Evolutionary conservation across 2,329 filamentous ascomycete species (phyloP), one percentile per base, ranked within the genome.

Genomic region (Nothomitra cinnamomea): DNA sequence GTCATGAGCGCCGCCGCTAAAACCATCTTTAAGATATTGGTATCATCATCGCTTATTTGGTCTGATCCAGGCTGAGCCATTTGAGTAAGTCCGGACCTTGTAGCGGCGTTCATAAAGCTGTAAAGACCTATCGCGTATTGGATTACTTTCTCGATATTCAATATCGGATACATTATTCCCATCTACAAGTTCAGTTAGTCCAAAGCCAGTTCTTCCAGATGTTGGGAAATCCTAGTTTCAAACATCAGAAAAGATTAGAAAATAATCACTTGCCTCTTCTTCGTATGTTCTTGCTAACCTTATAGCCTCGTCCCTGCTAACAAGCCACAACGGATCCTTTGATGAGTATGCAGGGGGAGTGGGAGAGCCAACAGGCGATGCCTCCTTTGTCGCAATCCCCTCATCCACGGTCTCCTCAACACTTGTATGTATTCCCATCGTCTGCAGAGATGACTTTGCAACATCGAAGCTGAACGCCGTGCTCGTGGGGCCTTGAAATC

Each of bases 121-220:
- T 82, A 82, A 1, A 95, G 70, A 56, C 75, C 74, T 57, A 77
- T 80, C 5, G 82, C 81, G 64, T 94, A 85, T 4, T 72, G 71
- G 38, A 85, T 80, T 40, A 94, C 71, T 42, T 75, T 74, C 42
- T 84, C 78, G 36, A 94, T 83, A 59, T 86, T 78, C 48, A 94
- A 66, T 2, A 95, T 78, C 0, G 90, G 90, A 64, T 94, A 95
- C 87, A 95, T 94, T 61, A 90, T 78, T 43, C 87, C 87, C 61
- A 94, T 82, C 43, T 48, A n/a, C 7, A 28, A 15, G 24, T 10
- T 32, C 28, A 32, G 28, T 32, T 32, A 32, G 28, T 32, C 28
- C 10, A 10, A 10, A 32, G 5, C 5, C 10, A 13, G 19, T 48
- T 4, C n/a, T 13, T n/a, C 25, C 17, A 45, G 41, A 17, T 45